These are phyloP conservation scores for Amyloporia xantha DNA, from an alignment of 768 basidiomycete species.

Conservation along the genomic window DNA sequence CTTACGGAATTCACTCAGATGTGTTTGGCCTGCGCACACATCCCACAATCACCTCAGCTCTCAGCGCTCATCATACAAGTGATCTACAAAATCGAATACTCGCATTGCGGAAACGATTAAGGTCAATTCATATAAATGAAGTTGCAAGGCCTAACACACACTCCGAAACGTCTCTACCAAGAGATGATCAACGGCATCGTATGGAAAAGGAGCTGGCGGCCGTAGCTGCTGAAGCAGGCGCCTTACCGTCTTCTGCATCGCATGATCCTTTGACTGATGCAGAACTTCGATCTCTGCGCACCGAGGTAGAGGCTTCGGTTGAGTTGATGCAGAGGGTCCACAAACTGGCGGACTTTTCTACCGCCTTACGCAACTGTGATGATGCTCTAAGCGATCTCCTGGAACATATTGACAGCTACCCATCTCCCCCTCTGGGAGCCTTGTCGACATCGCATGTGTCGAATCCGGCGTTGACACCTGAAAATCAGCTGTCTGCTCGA, in stretches of 20 bases:
- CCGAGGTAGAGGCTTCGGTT: conserved; percentile 49
- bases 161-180: conserved; percentile 41
- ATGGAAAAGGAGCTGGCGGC: conserved; percentile 41
- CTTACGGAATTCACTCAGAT: conserved; percentile 32
- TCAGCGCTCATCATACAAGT: conserved; percentile 32
- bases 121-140: conserved; percentile 54
- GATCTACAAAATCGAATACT: conserved; percentile 46
- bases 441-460: conserved; percentile 45
- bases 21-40: conserved; percentile 45
- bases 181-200: conserved; percentile 36
- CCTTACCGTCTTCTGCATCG: conserved; percentile 36
- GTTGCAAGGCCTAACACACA: conserved; percentile 36
- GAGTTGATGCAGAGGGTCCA: conserved; percentile 45
- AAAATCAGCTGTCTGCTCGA: conserved; percentile 60
- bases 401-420: conserved; percentile 83
- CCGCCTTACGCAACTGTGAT: conserved; percentile 53
- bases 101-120: conserved; percentile 51
- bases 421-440: conserved; percentile 46
- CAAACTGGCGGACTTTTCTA: conserved; percentile 47
- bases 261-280: conserved; percentile 38
- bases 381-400: conserved; percentile 76
- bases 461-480: conserved; percentile 40
- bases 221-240: conserved; percentile 39
- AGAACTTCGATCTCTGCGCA: conserved; percentile 56
- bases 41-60: conserved; percentile 24